A percentile compares a stretch with the other conserved stretches of the same genome.
Conservation (phyloP, 2,329 filamentous ascomycete species). For the Aspergillus sp. region DNA sequence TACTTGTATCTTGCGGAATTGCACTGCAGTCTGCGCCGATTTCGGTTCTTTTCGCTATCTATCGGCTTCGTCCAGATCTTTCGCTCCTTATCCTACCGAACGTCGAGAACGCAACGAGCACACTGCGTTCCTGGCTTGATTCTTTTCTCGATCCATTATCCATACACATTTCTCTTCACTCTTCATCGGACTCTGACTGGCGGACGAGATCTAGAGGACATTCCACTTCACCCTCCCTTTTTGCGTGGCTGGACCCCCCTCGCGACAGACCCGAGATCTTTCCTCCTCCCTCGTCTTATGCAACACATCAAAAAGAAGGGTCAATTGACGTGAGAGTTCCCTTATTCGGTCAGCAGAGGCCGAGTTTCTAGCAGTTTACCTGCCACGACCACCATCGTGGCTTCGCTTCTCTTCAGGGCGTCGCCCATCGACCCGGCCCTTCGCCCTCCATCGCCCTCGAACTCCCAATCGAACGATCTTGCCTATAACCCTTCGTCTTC, state of each 20-base stretch:
- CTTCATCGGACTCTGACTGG: constrained; percentile 7
- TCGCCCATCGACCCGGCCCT: constrained; percentile 55
- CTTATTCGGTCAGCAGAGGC: constrained; percentile 33
- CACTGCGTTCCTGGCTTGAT: not conserved
- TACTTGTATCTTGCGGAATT: not conserved
- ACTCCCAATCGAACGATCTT: constrained; percentile 32
- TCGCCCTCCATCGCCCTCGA: constrained; percentile 49
- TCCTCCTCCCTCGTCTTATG: constrained; percentile 2
- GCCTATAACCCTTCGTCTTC: constrained; percentile 45
- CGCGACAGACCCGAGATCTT: constrained; percentile 12
- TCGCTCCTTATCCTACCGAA: constrained; percentile 17
- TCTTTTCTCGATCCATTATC: not conserved
- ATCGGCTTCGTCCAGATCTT: constrained; percentile 14
- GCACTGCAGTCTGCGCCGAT: not conserved
- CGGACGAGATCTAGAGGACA: constrained; percentile 13
- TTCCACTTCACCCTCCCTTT: constrained; percentile 22
- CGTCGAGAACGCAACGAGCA: not conserved
- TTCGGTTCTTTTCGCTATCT: constrained; percentile 8
- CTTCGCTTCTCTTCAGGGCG: constrained; percentile 59
- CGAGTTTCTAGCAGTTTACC: constrained; percentile 35
- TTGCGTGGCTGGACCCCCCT: constrained; percentile 23
- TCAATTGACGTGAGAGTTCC: constrained; percentile 7
- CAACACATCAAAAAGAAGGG: not conserved
- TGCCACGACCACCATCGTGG: constrained; percentile 59
- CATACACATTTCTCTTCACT: not conserved